phyloP scores from a whole-genome alignment of 352 stramenopile species.

The Phytophthora sansomeana region DNA sequence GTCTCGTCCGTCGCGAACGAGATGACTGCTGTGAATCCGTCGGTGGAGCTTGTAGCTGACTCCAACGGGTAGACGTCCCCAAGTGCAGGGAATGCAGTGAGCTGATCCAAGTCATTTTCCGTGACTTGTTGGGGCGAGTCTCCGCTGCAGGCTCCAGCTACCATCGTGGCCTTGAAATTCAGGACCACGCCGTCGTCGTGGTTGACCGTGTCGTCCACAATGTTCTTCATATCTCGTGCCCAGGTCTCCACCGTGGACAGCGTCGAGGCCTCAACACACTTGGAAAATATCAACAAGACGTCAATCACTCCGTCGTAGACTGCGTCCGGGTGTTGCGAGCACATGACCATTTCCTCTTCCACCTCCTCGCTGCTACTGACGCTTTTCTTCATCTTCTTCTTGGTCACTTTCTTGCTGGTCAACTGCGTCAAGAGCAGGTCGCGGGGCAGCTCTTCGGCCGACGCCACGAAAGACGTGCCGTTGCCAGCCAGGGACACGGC shows the following conservation, averaged over 20 bases:
- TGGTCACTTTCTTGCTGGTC: slow-evolving; percentile 21
- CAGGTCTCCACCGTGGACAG: slow-evolving; percentile 51
- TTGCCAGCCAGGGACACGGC: slow-evolving; percentile 23
- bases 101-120: slow-evolving; percentile 29
- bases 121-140: slow-evolving; percentile 16
- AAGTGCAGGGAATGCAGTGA: slow-evolving; percentile 38
- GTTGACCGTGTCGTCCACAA: slow-evolving; percentile 22
- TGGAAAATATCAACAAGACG: slow-evolving; percentile 63
- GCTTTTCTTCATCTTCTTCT: slow-evolving; percentile 31
- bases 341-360: slow-evolving; percentile 29
- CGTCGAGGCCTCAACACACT: slow-evolving; percentile 49
- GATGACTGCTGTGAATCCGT: slow-evolving; percentile 40
- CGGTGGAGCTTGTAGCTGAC: slow-evolving; percentile 6
- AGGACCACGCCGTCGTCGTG: slow-evolving; percentile 4
- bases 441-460: slow-evolving; percentile 12
- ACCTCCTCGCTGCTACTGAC: slow-evolving; percentile 14
- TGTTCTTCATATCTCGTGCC: slow-evolving; percentile 38
- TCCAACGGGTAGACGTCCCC: slow-evolving; percentile 36
- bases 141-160: slow-evolving; percentile 39
- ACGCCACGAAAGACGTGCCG: slow-evolving; percentile 24
- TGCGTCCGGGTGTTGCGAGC: slow-evolving; percentile 12
- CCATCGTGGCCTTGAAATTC: slow-evolving; percentile 45
- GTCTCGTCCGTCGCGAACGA: slow-evolving; percentile 45
- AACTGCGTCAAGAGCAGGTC: slow-evolving; percentile 17
- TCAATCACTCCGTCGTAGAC: slow-evolving; percentile 37